Base-by-base conservation (phyloP, 768 basidiomycete species). In the Lyophyllum decastes region DNA sequence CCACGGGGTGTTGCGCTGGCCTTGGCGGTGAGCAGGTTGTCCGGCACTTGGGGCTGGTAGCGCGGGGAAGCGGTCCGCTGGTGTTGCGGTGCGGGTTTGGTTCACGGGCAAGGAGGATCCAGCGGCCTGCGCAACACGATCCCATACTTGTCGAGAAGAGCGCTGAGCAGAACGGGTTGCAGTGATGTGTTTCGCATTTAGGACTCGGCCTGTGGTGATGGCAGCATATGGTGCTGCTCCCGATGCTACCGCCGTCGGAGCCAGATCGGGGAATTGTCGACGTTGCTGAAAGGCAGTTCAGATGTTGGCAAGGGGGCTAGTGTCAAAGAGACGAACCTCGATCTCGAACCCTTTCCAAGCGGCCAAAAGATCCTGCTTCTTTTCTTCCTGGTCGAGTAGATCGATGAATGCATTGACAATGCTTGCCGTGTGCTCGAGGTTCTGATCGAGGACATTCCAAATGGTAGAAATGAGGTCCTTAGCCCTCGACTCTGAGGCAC, bases 311-410 rank as follows among this genome's bases (percentile, higher is more conserved):
- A 8, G 49, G 16, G 17, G 17, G 54, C 27, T 27, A n/a, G 46
- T 26, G 33, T 8, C 30, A n/a, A 34, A 26, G 52, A 38, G 66
- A 61, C 64, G 14, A 58, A 93, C 91, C 83, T 96, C 91, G 26
- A 92, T 77, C 55, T 87, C 87, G 71, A 95, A 94, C 1, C 85
- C 86, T 49, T 90, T 91, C 89, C 95, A 92, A 0, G 91, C 89
- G 0, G 76, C 66, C 51, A 95, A 73, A 1, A 98, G 68, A 54
- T 86, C 87, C 34, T 81, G 78, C 55, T 89, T 88, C 82, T 97
- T 95, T 21, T 94, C 92, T 48, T 88, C 86, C 35, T 92, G 92
- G 2, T 92, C 90, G 74, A 64, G 43, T 72, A 93, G 72, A 61
- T 93, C 93, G 4, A 94, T 84, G 33, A 92, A 77, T 2, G 82